Evolutionary conservation across 2,329 filamentous ascomycete genomes (phyloP).

Genomic region (Periconia macrospinosa): DNA sequence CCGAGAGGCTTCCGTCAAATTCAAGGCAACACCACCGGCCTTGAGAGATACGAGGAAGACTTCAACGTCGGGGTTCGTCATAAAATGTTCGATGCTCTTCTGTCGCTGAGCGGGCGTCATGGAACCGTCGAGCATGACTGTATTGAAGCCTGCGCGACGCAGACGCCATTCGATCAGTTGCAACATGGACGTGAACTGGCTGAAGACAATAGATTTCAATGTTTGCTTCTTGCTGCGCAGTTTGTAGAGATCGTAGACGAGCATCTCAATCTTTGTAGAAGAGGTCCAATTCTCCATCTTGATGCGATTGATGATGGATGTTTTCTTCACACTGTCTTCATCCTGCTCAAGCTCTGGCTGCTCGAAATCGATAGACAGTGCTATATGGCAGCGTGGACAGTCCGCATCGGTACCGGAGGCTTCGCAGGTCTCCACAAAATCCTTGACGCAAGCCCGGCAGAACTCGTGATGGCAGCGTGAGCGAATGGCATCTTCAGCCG

Average conservation of each 20-base stretch:
- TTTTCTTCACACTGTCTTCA: conserved; percentile 84
- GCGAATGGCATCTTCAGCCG: conserved; percentile 89
- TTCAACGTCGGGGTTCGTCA: conserved; percentile 91
- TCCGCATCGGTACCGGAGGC: conserved; percentile 62
- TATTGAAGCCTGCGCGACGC: conserved; percentile 94
- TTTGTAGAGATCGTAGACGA: conserved; percentile 91
- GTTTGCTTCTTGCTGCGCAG: conserved; percentile 90
- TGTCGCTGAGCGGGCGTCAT: conserved; percentile 95
- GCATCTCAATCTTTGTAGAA: conserved; percentile 95
- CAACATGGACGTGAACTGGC: conserved; percentile 95
- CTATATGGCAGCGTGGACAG: conserved; percentile 90
- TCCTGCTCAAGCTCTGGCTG: conserved; percentile 96
- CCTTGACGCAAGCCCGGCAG: conserved; percentile 77
- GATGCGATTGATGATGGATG: conserved; percentile 96
- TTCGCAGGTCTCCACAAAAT: conserved; percentile 77
- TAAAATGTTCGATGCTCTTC: conserved; percentile 93
- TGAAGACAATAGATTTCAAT: conserved; percentile 96
- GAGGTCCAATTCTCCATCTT: conserved; percentile 99
- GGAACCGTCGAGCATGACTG: conserved; percentile 95
- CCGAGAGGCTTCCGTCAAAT: conserved; percentile 89
- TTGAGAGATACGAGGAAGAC: conserved; percentile 96
- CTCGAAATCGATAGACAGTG: conserved; percentile 86
- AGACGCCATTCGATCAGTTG: conserved; percentile 97
- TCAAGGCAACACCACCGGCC: conserved; percentile 92
- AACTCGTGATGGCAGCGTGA: conserved; percentile 94